Base-by-base conservation (phyloP, 2,329 filamentous ascomycete species). In the Pochonia chlamydosporia region DNA sequence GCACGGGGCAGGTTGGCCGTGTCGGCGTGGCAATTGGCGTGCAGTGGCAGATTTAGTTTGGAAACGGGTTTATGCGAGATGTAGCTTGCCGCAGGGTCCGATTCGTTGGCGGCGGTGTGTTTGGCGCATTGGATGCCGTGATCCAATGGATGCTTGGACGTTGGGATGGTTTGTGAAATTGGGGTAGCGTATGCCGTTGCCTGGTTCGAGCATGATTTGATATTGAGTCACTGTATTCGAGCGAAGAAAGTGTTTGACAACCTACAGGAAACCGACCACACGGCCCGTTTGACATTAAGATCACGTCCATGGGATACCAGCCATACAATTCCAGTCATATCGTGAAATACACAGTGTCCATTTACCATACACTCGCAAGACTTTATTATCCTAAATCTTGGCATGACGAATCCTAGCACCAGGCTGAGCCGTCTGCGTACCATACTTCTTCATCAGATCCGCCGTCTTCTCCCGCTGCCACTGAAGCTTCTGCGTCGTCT, bases 381-480 rank as follows among this genome's bases (percentile, higher is more conserved):
- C n/a, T n/a, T n/a, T 5, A 23, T 23, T 4, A 4, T 39, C 14
- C 45, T 59, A 79, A 56, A 79, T 56, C 63, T 72, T 76, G 31
- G 71, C 59, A 58, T 67, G 65, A 54, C 63, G 63, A 54, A 82
- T 81, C 53, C 69, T 73, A 23, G 72, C 63, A 24, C 79, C 79
- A 14, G 77, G 73, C 63, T 82, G 67, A 37, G 62, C 62, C 48
- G 60, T 66, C 60, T 64, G 57, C 10, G 73, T 61, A 11, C 67
- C 68, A 60, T 84, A 81, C 65, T 81, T 65, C 63, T 72, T 77
- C 61, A 89, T 73, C 64, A 92, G 59, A 70, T 83, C 73, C 58
- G 79, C 78, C 14, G 84, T 78, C 72, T 77, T 83, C 59, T 74
- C 68, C 63, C 73, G 76, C 72, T 92, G 87, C 61, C 69, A 72